Percentiles rank a stretch among this genome's conserved stretches.
phyloP scores from a whole-genome alignment of 2,329 filamentous ascomycete species.

The Coleophoma crateriformis region DNA sequence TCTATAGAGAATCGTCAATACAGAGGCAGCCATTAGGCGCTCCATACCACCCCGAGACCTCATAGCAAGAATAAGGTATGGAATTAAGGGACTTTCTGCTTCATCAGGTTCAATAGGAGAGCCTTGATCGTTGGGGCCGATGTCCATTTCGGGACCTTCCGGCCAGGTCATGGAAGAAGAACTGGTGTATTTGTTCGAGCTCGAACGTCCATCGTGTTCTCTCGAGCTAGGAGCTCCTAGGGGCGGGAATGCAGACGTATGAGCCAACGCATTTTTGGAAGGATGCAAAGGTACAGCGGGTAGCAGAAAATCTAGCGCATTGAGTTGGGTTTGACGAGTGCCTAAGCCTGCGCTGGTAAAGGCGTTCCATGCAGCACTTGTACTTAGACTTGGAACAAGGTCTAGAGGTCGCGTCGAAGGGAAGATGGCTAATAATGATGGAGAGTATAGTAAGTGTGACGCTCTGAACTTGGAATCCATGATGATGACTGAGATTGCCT shows the following conservation, averaged over 20 bases:
- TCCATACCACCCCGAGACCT: constrained; percentile 52
- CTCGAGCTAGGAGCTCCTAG: constrained; percentile 37
- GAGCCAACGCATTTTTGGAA: constrained; percentile 26
- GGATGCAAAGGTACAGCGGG: constrained; percentile 45
- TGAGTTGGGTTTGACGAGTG: constrained; percentile 31
- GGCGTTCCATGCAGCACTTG: constrained; percentile 44
- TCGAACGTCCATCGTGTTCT: constrained; percentile 24
- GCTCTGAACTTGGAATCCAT: constrained; percentile 74
- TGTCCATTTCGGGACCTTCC: constrained; percentile 6
- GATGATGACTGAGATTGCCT: constrained; percentile 72
- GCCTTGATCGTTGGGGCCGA: constrained; percentile 8
- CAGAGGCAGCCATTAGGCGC: constrained; percentile 61
- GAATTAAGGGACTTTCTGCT: constrained; percentile 64
- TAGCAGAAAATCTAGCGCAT: constrained; percentile 61
- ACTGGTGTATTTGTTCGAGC: constrained; percentile 12
- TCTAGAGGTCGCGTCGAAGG: constrained; percentile 44
- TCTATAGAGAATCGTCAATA: constrained; percentile 66
- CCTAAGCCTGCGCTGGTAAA: constrained; percentile 46
- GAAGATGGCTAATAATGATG: constrained; percentile 64
- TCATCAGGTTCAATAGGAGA: constrained; percentile 43
- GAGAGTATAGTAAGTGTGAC: constrained; percentile 64
- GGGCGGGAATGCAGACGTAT: constrained; percentile 47
- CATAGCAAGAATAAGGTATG: constrained; percentile 65
- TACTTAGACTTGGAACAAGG: constrained; percentile 42
- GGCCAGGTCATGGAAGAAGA: constrained; percentile 12